Conservation (phyloP, 352 stramenopile species). For the Peronospora belbahrii region DNA sequence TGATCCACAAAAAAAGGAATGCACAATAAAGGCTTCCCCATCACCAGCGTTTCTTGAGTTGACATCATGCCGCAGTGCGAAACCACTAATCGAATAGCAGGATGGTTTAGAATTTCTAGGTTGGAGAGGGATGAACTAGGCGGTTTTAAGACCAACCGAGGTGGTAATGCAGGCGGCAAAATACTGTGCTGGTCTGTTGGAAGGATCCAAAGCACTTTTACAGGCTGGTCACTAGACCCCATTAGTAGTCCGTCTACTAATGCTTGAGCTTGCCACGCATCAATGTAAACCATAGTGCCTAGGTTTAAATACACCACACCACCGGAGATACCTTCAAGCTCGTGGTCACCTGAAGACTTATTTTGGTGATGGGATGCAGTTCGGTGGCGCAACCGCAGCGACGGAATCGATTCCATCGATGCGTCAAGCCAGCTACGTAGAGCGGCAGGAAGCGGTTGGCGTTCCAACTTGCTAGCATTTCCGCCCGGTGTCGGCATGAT, state of each 20-base stretch:
- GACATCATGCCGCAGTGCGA: conserved; percentile 86
- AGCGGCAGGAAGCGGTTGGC: conserved; percentile 20
- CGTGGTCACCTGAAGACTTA: conserved; percentile 9
- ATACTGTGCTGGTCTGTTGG: conserved; percentile 64
- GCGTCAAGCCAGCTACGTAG: conserved; percentile 39
- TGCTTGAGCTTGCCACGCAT: conserved; percentile 67
- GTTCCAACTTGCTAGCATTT: conserved; percentile 28
- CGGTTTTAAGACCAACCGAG: conserved; percentile 57
- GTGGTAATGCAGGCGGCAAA: conserved; percentile 41
- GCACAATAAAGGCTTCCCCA: conserved; percentile 76
- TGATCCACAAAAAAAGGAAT: conserved; percentile 87
- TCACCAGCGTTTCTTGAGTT: conserved; percentile 71
- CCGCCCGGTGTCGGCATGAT: conserved; percentile 45
- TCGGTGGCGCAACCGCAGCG: conserved; percentile 23
- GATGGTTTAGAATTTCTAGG: conserved; percentile 57
- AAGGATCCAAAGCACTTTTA: conserved; percentile 75
- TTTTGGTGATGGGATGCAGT: conserved; percentile 9
- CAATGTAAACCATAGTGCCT: conserved; percentile 73
- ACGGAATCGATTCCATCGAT: conserved; percentile 11
- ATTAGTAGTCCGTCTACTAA: conserved; percentile 59
- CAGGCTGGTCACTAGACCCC: conserved; percentile 24
- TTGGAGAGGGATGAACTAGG: conserved; percentile 49
- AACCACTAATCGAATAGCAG: conserved; percentile 54
- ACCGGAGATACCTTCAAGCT: conserved; percentile 8
- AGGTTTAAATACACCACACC: conserved; percentile 72